Evolutionary conservation across 345 rosid species (phyloP), one percentile per base, ranked within the genome.

Genomic region (Salix koriyanagi): DNA sequence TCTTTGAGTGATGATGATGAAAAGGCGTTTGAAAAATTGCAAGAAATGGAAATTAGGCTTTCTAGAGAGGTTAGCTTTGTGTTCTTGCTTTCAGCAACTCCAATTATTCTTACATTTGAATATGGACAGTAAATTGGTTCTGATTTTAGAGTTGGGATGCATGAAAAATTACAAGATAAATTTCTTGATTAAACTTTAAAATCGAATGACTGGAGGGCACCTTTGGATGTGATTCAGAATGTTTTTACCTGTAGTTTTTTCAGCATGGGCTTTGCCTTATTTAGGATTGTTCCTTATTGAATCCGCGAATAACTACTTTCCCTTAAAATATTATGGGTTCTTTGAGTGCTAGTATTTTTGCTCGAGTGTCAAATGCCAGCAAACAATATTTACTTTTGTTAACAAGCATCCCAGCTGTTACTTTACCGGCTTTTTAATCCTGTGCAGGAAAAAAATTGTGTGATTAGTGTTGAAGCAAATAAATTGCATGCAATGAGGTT

Each of bases 1-100:
- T 72, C 91, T 77, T 80, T 96, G 81, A 86, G 86, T 61, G 88
- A 87, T 79, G 97, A 89, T 37, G 99, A 92, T 77, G 97, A 91
- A 70, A 86, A 85, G 81, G 92, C 92, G 41, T 74, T 92, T 67
- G 89, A 88, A 76, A 87, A 85, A 52, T 82, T 94, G 85, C 93
- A 86, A 79, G 89, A 88, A 82, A 88, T 86, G 87, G 98, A 92
- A 81, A 86, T 83, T 71, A 86, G 79, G 82, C 92, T 94, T 64
- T 86, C 86, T 69, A 92, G 83, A 81, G 94, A 92, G 97, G 98
- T 92, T 83, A 52, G 28, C 32, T 13, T 58, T 46, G 10, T 32
- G 11, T 19, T 36, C 62, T 44, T 69, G 9, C 30, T 25, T 52
- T 65, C 60, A 26, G 39, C 66, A 46, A 25, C 18, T 21, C n/a